phyloP scores from a whole-genome alignment of 2,329 filamentous ascomycete species.

The Xylariaceae sp. region DNA sequence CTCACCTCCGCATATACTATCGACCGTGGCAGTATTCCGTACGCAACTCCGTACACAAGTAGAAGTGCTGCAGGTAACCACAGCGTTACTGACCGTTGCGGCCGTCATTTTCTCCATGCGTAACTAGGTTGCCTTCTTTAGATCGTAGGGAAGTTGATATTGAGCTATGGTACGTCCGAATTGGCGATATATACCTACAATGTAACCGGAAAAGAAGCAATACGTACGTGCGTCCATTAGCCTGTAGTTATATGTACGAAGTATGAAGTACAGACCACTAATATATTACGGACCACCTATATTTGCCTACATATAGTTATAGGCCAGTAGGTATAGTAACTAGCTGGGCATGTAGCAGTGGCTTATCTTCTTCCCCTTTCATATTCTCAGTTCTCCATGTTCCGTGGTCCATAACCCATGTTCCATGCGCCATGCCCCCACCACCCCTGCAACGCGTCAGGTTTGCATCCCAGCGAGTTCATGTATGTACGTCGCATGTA shows the following conservation, averaged over 20 bases:
- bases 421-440: not conserved
- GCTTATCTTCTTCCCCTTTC: conserved; percentile 2
- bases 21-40: too few species aligned
- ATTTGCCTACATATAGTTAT: too few species aligned
- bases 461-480: conserved; percentile 18
- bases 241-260: too few species aligned
- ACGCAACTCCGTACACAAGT: too few species aligned
- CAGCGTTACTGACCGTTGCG: not conserved
- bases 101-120: not conserved
- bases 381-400: not conserved
- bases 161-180: too few species aligned
- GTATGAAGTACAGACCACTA: too few species aligned
- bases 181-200: too few species aligned
- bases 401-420: not conserved
- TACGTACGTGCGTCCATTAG: too few species aligned
- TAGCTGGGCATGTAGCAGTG: not conserved
- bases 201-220: not conserved
- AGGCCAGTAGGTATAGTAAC: not conserved
- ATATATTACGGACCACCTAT: too few species aligned
- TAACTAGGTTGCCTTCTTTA: not conserved
- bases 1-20: too few species aligned
- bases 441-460: conserved; percentile 13
- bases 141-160: too few species aligned
- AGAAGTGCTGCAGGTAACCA: not conserved
- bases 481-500: conserved; percentile 6